Percentiles rank a stretch among this genome's conserved stretches.
These are phyloP conservation scores for Acanthamoeba royreba DNA, from an alignment of 208 protist genomes.

Conservation along the genomic window DNA sequence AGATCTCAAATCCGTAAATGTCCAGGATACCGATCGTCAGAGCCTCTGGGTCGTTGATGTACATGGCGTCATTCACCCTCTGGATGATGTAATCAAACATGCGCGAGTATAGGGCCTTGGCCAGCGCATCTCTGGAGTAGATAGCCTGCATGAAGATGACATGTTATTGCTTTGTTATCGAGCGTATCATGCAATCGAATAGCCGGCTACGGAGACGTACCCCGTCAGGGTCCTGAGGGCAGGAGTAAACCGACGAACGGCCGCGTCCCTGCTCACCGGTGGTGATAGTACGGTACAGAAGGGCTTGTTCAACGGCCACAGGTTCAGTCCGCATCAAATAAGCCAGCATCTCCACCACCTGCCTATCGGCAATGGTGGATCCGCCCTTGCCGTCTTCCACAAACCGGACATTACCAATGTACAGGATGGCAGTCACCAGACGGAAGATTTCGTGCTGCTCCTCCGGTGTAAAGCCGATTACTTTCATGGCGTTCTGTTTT, in stretches of 20 bases:
- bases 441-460: conserved; percentile 83
- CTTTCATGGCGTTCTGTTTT: conserved; percentile 84
- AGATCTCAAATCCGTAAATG: conserved; percentile 98
- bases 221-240: background rate
- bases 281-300: conserved; percentile 53
- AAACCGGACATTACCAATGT: conserved; percentile 92
- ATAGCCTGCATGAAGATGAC: background rate
- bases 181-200: no score
- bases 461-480: conserved; percentile 81
- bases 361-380: background rate
- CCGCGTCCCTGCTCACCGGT: conserved; percentile 52
- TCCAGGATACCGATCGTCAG: conserved; percentile 92
- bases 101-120: conserved; percentile 91
- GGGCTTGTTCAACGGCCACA: conserved; percentile 1
- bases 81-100: conserved; percentile 94
- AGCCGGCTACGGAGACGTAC: no score
- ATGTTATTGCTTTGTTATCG: no score
- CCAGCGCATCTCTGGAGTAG: conserved; percentile 87
- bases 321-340: conserved; percentile 55
- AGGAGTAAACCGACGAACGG: conserved; percentile 50
- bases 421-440: conserved; percentile 88
- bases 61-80: conserved; percentile 84
- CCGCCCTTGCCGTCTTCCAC: conserved; percentile 66
- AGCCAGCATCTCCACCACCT: conserved; percentile 55
- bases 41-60: conserved; percentile 59